A percentile compares a stretch with the other conserved stretches of the same genome.
Evolutionary conservation across 2,329 filamentous ascomycete species (phyloP).

Genomic region (Sporothrix brunneoviolacea): DNA sequence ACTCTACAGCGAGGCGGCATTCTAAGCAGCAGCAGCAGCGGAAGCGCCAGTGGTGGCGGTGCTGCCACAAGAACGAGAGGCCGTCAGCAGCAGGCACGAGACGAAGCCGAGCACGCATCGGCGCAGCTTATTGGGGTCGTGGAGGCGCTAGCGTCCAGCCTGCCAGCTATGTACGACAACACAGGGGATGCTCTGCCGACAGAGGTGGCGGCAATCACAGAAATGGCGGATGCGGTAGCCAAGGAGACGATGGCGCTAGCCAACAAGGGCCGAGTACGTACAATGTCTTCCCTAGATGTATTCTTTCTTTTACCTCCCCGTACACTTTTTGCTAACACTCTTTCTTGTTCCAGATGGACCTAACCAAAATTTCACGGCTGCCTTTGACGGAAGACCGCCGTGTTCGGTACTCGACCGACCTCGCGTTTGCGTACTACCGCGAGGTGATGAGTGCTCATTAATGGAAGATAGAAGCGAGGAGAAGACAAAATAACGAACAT

Average conservation of each 20-base stretch:
- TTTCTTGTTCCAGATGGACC: constrained; percentile 31
- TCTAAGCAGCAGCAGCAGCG: constrained; percentile 29
- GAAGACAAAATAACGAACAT: neutral
- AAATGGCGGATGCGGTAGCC: constrained; percentile 72
- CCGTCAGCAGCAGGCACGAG: constrained; percentile 16
- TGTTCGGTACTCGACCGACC: constrained; percentile 61
- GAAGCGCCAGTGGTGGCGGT: constrained; percentile 20
- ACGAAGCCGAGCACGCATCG: constrained; percentile 16
- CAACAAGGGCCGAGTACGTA: constrained; percentile 51
- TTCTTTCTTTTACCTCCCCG: too few relatives aligned
- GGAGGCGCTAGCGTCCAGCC: constrained; percentile 49
- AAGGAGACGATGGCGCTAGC: constrained; percentile 51
- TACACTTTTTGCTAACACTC: too few relatives aligned
- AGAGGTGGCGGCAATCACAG: constrained; percentile 67
- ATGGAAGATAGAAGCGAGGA: neutral
- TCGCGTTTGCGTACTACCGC: constrained; percentile 63
- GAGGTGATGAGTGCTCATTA: constrained; percentile 47
- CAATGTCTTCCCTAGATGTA: too few relatives aligned
- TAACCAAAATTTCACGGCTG: constrained; percentile 48
- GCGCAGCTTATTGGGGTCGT: constrained; percentile 37
- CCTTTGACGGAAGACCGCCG: constrained; percentile 68
- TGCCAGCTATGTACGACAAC: constrained; percentile 48
- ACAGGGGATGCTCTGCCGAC: constrained; percentile 33
- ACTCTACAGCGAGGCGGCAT: constrained; percentile 31
- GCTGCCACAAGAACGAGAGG: constrained; percentile 14